A percentile compares a stretch with the other conserved stretches of the same genome.
Evolutionary conservation across 2,329 filamentous ascomycete genomes (phyloP).

Genomic region (Penicillium sp.): DNA sequence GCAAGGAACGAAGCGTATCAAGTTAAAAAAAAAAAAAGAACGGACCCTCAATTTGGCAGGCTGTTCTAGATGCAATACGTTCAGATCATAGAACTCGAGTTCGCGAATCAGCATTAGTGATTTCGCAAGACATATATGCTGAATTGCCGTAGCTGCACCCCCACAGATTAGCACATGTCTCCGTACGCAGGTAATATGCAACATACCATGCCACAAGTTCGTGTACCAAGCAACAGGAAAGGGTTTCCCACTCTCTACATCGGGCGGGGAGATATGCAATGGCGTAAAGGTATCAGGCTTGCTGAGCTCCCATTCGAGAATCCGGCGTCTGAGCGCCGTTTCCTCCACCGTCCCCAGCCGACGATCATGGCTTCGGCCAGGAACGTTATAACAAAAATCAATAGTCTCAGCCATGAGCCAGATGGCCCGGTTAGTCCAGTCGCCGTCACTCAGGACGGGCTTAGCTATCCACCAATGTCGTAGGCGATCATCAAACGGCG

Average conservation of each 20-base stretch:
- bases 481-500: slow-evolving; percentile 33
- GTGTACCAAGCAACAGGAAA: slow-evolving; percentile 37
- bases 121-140: slow-evolving; percentile 37
- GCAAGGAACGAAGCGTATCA: background rate
- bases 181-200: background rate
- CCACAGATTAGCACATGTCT: background rate
- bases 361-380: slow-evolving; percentile 20
- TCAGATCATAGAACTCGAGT: slow-evolving; percentile 17
- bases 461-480: slow-evolving; percentile 29
- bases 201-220: slow-evolving; percentile 34
- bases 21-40: background rate
- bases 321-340: slow-evolving; percentile 24
- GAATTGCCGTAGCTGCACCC: slow-evolving; percentile 32
- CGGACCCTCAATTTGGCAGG: slow-evolving; percentile 27
- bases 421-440: slow-evolving; percentile 36
- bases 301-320: slow-evolving; percentile 30
- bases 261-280: slow-evolving; percentile 31
- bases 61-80: slow-evolving; percentile 14
- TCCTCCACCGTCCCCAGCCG: slow-evolving; percentile 19
- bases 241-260: slow-evolving; percentile 28
- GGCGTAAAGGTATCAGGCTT: slow-evolving; percentile 32
- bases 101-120: slow-evolving; percentile 30
- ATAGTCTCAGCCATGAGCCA: slow-evolving; percentile 37
- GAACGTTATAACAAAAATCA: slow-evolving; percentile 33
- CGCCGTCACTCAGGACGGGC: slow-evolving; percentile 28